Percentiles rank a stretch among this genome's conserved stretches.
Evolutionary conservation across 768 basidiomycete species (phyloP).

Genomic region (Brasilioporus rufonigricans): DNA sequence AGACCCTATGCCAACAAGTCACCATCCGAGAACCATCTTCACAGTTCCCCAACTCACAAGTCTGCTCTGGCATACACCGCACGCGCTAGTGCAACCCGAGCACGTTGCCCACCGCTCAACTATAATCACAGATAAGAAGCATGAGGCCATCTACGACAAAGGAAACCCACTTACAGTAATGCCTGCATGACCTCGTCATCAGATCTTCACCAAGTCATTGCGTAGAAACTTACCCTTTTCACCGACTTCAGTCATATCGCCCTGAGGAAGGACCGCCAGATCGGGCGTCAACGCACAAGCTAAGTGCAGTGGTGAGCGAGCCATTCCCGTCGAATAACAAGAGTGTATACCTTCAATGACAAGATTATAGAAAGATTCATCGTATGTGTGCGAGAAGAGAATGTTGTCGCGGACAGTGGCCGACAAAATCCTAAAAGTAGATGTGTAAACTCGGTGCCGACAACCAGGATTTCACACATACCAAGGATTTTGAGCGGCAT

Average conservation of each 20-base stretch:
- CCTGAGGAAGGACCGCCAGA: slow-evolving; percentile 72
- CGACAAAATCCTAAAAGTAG: slow-evolving; percentile 68
- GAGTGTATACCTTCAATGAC: slow-evolving; percentile 66
- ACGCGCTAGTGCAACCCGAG: slow-evolving; percentile 79
- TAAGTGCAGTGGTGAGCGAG: slow-evolving; percentile 11
- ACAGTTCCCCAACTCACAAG: slow-evolving; percentile 45
- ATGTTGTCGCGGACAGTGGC: slow-evolving; percentile 89
- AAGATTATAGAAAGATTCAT: slow-evolving; percentile 77
- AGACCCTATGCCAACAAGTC: slow-evolving; percentile 40
- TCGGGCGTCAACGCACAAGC: slow-evolving; percentile 88
- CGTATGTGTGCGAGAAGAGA: slow-evolving; percentile 85
- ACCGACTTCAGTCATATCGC: slow-evolving; percentile 83
- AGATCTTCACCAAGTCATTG: too few species aligned
- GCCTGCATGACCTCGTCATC: slow-evolving; percentile 29
- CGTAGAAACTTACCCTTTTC: slow-evolving; percentile 66
- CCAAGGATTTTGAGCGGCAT: slow-evolving; percentile 89
- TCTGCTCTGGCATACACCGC: slow-evolving; percentile 93
- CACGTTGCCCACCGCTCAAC: slow-evolving; percentile 83
- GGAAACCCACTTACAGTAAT: slow-evolving; percentile 52
- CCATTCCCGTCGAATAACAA: background rate
- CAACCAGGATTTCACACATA: slow-evolving; percentile 27
- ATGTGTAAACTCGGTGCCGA: background rate
- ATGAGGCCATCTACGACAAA: background rate
- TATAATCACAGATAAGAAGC: slow-evolving; percentile 27
- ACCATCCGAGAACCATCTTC: background rate